Percentiles rank a stretch among this genome's conserved stretches.
These are phyloP conservation scores for Pseudophaeomoniella oleicola DNA, from an alignment of 2,329 filamentous ascomycete genomes.

Conservation along the genomic window DNA sequence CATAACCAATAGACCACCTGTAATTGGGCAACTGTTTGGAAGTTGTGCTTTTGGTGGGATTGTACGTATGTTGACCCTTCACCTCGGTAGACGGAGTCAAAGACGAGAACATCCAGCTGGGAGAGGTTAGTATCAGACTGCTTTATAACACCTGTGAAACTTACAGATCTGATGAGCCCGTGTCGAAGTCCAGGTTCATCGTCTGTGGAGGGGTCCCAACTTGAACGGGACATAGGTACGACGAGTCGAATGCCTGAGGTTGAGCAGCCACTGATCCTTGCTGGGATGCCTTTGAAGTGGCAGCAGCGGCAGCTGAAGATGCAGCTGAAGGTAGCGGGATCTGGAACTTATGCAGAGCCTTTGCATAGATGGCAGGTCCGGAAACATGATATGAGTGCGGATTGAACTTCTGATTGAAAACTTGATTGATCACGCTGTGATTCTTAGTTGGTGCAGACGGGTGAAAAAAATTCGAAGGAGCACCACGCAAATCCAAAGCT, in stretches of 20 bases:
- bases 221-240: slow-evolving; percentile 47
- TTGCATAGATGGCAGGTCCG: neutral
- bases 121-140: slow-evolving; percentile 4
- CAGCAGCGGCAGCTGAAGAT: neutral
- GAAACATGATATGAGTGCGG: neutral
- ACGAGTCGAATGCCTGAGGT: slow-evolving; percentile 35
- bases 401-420: neutral
- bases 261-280: slow-evolving; percentile 18
- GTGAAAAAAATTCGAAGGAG: neutral
- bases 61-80: slow-evolving; percentile 44
- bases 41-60: slow-evolving; percentile 28
- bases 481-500: neutral
- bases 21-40: slow-evolving; percentile 31
- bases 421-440: neutral
- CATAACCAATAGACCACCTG: slow-evolving; percentile 49
- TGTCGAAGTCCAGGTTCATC: slow-evolving; percentile 57
- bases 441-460: neutral
- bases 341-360: neutral
- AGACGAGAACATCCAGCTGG: slow-evolving; percentile 52
- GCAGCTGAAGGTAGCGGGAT: neutral
- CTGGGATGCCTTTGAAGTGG: neutral
- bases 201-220: slow-evolving; percentile 51
- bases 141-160: slow-evolving; percentile 12
- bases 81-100: slow-evolving; percentile 36
- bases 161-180: slow-evolving; percentile 53